Evolutionary conservation across 257 asterid genomes (phyloP), one percentile per base, ranked within the genome.

Genomic region (Petunia secreta): DNA sequence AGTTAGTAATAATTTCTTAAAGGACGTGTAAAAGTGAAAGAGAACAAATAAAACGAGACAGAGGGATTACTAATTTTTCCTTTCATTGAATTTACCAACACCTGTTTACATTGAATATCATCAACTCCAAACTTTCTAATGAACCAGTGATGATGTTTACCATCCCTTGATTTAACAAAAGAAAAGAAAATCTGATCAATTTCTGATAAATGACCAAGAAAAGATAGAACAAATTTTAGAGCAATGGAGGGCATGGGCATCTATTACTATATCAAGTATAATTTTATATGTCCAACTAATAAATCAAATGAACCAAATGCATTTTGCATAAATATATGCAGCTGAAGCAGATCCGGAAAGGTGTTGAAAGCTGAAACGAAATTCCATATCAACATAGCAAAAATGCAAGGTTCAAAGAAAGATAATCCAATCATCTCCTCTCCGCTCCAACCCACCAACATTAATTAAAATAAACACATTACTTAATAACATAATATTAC

Each of bases 311-410:
- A 64, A 46, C 58, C 58, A 68, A 69, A 69, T 16, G 0, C 41
- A 44, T 69, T 41, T 43, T 15, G 75, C 75, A 43, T 67, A 67
- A n/a, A 44, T 68, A 68, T 44, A 44, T 68, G 57, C 25, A 25
- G 25, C 40, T 68, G n/a, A 16, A 44, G 57, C 16, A 68, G 41
- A 69, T 69, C 41, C 40, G 46, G 44, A n/a, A 16, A 44, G 75
- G 48, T 68, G 58, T 58, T 4, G 25, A 25, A 25, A 25, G 25
- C 25, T 46, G 25, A 44, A 69, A 69, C 58, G 9, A 69, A 73
- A 73, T 34, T 44, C 46, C 62, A 50, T 48, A 50, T 71, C 77
- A 48, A 25, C 25, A 48, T 8, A 71, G 43, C 6, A 46, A 34
- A 69, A 71, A 5, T 10, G 25, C 36, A 15, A 57, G n/a, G 34